Conservation (phyloP, 306 rosid species). For the Cicer pinnatifidum region DNA sequence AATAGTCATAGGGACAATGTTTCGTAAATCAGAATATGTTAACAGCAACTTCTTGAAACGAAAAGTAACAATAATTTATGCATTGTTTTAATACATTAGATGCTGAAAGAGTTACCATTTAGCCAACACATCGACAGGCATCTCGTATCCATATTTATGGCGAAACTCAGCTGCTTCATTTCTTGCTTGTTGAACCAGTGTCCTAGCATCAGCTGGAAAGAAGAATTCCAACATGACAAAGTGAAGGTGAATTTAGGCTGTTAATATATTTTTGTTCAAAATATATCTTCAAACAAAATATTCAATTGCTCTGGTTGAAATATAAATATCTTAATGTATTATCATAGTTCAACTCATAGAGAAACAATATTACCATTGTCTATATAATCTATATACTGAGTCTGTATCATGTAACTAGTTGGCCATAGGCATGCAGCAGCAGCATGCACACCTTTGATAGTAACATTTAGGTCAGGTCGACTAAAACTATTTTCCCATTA, state of each 20-base stretch:
- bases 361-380: constrained; percentile 9
- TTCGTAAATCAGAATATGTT: not conserved
- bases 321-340: constrained; percentile 13
- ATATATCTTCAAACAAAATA: not conserved
- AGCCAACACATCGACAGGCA: constrained; percentile 90
- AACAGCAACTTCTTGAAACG: not conserved
- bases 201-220: constrained; percentile 93
- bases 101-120: constrained; percentile 62
- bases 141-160: constrained; percentile 87
- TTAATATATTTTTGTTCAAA: constrained; percentile 18
- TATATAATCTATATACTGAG: not conserved
- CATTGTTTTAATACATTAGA: not conserved
- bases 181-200: constrained; percentile 96
- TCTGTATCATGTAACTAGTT: constrained; percentile 14
- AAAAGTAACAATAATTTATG: constrained; percentile 23
- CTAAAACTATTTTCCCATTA: not conserved
- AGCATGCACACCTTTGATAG: constrained; percentile 26
- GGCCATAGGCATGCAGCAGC: not conserved
- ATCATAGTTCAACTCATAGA: constrained; percentile 21
- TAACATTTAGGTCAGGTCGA: constrained; percentile 15
- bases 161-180: constrained; percentile 99
- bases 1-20: not conserved
- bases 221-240: constrained; percentile 34
- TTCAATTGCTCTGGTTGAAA: constrained; percentile 18
- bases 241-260: constrained; percentile 34